phyloP scores from a whole-genome alignment of 176 grass and related monocot genomes.

The Echinochloa phyllopogon region DNA sequence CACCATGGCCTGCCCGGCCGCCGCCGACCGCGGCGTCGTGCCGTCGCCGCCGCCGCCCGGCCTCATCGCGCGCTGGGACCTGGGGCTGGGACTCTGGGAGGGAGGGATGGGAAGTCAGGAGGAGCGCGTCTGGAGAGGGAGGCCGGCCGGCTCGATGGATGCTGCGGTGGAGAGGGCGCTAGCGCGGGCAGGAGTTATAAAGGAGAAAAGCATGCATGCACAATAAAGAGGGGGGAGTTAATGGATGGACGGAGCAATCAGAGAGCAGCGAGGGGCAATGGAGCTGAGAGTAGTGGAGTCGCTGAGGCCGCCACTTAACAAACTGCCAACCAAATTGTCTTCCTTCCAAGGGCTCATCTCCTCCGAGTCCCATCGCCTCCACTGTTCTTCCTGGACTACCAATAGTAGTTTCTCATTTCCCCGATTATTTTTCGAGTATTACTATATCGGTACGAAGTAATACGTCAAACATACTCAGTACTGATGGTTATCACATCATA shows the following conservation, averaged over 20 bases:
- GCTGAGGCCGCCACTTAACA: conserved; percentile 35
- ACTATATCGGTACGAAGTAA: background rate
- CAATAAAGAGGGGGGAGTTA: conserved; percentile 49
- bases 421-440: background rate
- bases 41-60: conserved; percentile 21
- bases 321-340: conserved; percentile 37
- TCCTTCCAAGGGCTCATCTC: background rate
- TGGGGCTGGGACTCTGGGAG: background rate
- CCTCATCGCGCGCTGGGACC: conserved; percentile 44
- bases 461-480: background rate
- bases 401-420: background rate
- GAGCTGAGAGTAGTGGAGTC: background rate
- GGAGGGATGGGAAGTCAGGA: background rate
- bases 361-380: background rate
- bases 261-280: conserved; percentile 21
- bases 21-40: conserved; percentile 33
- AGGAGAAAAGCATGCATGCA: conserved; percentile 58
- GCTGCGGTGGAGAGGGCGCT: conserved; percentile 32
- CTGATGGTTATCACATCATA: no score
- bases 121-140: background rate
- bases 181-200: conserved; percentile 43
- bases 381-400: background rate
- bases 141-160: conserved; percentile 9
- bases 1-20: conserved; percentile 67
- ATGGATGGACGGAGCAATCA: conserved; percentile 60